phyloP scores from a whole-genome alignment of 2,329 filamentous ascomycete genomes.

The Aspergillus fijiensis region DNA sequence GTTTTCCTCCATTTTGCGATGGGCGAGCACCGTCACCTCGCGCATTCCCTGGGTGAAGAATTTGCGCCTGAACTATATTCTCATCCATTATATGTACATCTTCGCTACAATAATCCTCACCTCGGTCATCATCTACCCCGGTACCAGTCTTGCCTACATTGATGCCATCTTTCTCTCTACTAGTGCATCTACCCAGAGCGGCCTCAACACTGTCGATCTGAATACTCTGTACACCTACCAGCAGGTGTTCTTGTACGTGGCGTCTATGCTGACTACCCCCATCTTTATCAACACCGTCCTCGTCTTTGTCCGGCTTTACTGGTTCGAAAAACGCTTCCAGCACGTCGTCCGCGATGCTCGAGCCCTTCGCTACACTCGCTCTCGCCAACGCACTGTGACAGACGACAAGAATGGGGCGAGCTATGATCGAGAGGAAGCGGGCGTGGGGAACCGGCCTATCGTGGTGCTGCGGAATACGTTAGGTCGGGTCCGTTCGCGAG shows the following conservation, averaged over 20 bases:
- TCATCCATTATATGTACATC: constrained; percentile 69
- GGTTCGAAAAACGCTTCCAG: constrained; percentile 97
- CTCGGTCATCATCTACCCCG: constrained; percentile 73
- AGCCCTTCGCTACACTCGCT: constrained; percentile 63
- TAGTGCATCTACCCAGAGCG: constrained; percentile 86
- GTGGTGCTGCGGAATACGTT: constrained; percentile 39
- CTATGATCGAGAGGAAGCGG: constrained; percentile 36
- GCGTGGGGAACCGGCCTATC: constrained; percentile 40
- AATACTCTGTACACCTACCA: constrained; percentile 69
- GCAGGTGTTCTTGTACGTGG: constrained; percentile 69
- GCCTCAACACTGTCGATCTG: constrained; percentile 74
- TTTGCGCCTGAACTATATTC: constrained; percentile 47
- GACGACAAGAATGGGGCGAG: constrained; percentile 44
- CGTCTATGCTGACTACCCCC: constrained; percentile 73
- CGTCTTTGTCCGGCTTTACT: constrained; percentile 90
- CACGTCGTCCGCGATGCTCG: constrained; percentile 74
- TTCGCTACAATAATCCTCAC: constrained; percentile 69
- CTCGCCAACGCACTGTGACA: constrained; percentile 55
- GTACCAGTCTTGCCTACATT: constrained; percentile 68
- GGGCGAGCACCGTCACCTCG: constrained; percentile 27
- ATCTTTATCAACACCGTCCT: constrained; percentile 83
- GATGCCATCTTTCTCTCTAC: constrained; percentile 87
- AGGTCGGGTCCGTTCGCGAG: constrained; percentile 21
- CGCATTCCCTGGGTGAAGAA: constrained; percentile 39
- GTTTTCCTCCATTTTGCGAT: constrained; percentile 29